Percentiles rank a stretch among this genome's conserved stretches.
Evolutionary conservation across 768 basidiomycete species (phyloP).

Genomic region (Podaxis sp.): DNA sequence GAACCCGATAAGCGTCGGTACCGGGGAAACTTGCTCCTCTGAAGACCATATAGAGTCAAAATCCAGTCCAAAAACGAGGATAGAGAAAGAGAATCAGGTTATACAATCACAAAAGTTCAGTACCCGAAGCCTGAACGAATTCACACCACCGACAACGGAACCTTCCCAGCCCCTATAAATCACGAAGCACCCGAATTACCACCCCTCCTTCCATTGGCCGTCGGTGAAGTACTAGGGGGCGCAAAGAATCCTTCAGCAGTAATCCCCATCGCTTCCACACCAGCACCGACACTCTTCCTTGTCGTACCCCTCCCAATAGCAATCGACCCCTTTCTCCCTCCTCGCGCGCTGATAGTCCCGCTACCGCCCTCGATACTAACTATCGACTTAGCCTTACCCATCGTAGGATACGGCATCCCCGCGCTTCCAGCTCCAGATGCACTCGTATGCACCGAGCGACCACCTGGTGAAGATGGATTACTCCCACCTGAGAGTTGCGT

Average conservation of each 20-base stretch:
- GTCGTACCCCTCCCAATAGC: constrained; percentile 62
- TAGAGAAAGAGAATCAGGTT: neutral
- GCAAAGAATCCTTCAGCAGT: constrained; percentile 80
- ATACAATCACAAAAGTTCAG: neutral
- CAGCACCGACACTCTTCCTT: constrained; percentile 65
- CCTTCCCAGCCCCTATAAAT: neutral
- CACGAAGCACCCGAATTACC: constrained; percentile 1
- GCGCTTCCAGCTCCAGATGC: constrained; percentile 20
- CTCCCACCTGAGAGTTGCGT: constrained; percentile 24
- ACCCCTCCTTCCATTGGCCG: constrained; percentile 15
- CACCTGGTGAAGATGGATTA: constrained; percentile 8
- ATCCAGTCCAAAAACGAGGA: too few relatives aligned
- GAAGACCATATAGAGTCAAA: neutral
- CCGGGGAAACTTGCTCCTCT: neutral
- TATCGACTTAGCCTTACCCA: constrained; percentile 52
- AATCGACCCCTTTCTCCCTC: constrained; percentile 17
- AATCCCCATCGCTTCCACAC: constrained; percentile 73
- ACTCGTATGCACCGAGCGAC: constrained; percentile 25
- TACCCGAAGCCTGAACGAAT: neutral
- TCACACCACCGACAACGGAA: neutral
- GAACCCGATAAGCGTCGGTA: neutral
- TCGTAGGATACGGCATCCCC: constrained; percentile 25
- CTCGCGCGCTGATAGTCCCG: constrained; percentile 23
- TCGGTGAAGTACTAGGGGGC: constrained; percentile 44
- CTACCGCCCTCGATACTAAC: constrained; percentile 61